These are phyloP conservation scores for Vanrija sp. DNA, from an alignment of 1,284 basidiomycete genomes.

Conservation along the genomic window DNA sequence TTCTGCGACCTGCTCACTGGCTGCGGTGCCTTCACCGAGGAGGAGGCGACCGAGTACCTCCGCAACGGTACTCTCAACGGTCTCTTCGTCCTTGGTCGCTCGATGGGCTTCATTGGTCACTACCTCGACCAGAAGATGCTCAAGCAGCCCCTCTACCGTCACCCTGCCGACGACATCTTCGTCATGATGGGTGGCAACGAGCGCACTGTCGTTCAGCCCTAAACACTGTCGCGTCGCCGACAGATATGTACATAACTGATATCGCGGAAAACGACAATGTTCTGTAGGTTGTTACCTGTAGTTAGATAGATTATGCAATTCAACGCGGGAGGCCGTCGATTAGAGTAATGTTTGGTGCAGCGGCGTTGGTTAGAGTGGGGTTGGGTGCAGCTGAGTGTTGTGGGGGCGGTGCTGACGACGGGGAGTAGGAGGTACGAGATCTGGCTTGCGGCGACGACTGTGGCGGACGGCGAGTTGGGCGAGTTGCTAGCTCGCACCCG, in stretches of 20 bases:
- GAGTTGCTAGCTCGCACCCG: no score
- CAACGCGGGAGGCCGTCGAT: neutral
- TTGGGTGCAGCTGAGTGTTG: no score
- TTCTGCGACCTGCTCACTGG: conserved; percentile 94
- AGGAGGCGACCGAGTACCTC: conserved; percentile 97
- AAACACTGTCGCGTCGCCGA: neutral
- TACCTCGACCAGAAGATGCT: conserved; percentile 81
- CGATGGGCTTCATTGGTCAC: conserved; percentile 78
- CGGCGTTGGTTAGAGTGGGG: no score
- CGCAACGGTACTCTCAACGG: conserved; percentile 76
- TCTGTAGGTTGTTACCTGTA: no score
- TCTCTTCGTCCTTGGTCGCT: conserved; percentile 93
- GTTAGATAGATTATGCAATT: no score
- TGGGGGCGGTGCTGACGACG: no score
- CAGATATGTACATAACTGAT: no score
- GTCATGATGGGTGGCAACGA: conserved; percentile 3
- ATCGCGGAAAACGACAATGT: no score
- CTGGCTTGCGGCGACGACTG: no score
- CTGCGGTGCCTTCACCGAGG: conserved; percentile 88
- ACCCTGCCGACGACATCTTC: conserved; percentile 19
- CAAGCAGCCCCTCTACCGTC: conserved; percentile 81
- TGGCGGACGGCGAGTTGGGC: no score
- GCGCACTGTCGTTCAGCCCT: conserved; percentile 4
- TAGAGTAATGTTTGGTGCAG: neutral
- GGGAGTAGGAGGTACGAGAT: no score